Conservation (phyloP, 768 basidiomycete genomes). For the Rubroboletus pulcherrimus region DNA sequence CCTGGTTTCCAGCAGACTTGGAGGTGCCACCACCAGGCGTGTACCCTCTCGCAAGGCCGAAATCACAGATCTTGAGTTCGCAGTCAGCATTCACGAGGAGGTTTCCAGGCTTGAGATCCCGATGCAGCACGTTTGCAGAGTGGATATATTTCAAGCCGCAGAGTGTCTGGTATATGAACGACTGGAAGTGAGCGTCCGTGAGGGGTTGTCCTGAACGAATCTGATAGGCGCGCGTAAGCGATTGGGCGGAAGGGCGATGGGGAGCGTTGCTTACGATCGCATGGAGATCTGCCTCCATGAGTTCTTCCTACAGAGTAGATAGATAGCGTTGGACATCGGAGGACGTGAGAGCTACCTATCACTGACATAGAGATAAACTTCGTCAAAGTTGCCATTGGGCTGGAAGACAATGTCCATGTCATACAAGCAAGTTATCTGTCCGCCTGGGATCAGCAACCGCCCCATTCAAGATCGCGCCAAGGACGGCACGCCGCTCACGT, state of each 20-base stretch:
- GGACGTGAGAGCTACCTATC: background rate
- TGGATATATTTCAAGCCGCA: slow-evolving; percentile 99
- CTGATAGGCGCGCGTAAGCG: slow-evolving; percentile 33
- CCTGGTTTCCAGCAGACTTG: slow-evolving; percentile 73
- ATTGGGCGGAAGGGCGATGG: background rate
- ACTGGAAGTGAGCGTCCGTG: slow-evolving; percentile 90
- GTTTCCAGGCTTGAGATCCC: slow-evolving; percentile 94
- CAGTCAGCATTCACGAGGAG: slow-evolving; percentile 97
- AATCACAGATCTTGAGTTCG: slow-evolving; percentile 98
- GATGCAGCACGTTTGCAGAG: slow-evolving; percentile 95
- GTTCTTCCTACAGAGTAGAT: slow-evolving; percentile 69
- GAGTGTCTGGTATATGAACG: slow-evolving; percentile 96
- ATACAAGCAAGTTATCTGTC: slow-evolving; percentile 90
- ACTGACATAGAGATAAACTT: slow-evolving; percentile 89
- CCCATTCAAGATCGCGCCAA: background rate
- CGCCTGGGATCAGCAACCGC: slow-evolving; percentile 1
- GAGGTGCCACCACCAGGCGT: slow-evolving; percentile 77
- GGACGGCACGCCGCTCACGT: slow-evolving; percentile 49
- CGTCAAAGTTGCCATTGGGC: slow-evolving; percentile 87
- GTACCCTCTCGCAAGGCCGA: slow-evolving; percentile 93
- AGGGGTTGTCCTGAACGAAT: slow-evolving; percentile 85
- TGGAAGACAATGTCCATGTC: slow-evolving; percentile 99
- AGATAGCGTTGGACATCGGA: background rate
- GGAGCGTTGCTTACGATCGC: slow-evolving; percentile 68
- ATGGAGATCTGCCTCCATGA: slow-evolving; percentile 99